phyloP scores from a whole-genome alignment of 805 yeast genomes.

The Saturnispora silvae region DNA sequence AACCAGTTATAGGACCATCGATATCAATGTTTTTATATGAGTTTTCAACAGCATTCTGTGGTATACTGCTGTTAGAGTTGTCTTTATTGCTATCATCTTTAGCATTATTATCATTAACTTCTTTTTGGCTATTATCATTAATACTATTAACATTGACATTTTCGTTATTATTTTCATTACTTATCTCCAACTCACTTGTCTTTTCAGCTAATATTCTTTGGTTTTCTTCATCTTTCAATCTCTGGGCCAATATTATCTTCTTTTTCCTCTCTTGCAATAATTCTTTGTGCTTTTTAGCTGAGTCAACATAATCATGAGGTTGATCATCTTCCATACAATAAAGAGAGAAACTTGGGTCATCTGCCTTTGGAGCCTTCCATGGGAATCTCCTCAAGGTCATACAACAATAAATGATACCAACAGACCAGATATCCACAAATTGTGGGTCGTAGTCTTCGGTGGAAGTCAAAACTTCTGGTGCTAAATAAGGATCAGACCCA shows the following conservation, averaged over 20 bases:
- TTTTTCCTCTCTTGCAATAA: slow-evolving; percentile 48
- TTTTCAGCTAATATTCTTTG: slow-evolving; percentile 4
- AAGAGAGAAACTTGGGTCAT: slow-evolving; percentile 61
- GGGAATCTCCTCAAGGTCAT: slow-evolving; percentile 80
- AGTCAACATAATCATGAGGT: slow-evolving; percentile 63
- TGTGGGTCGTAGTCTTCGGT: slow-evolving; percentile 60
- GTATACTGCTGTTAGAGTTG: not conserved
- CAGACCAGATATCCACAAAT: slow-evolving; percentile 75
- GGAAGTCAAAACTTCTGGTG: slow-evolving; percentile 61
- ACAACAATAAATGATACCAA: slow-evolving; percentile 77
- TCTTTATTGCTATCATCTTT: not conserved
- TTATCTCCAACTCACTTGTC: not conserved
- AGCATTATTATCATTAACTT: not conserved
- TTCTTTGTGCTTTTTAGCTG: slow-evolving; percentile 63
- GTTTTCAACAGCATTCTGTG: not conserved
- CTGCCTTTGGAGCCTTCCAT: slow-evolving; percentile 68
- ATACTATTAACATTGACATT: not conserved
- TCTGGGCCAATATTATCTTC: slow-evolving; percentile 29
- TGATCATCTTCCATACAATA: slow-evolving; percentile 60
- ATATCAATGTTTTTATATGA: not conserved
- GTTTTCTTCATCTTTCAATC: slow-evolving; percentile 15
- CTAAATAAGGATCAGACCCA: slow-evolving; percentile 80
- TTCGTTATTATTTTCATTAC: not conserved
- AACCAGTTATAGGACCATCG: not conserved
- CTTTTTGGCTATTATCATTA: not conserved